These are phyloP conservation scores for Tremella mesenterica DNA, from an alignment of 768 basidiomycete species.

Conservation along the genomic window DNA sequence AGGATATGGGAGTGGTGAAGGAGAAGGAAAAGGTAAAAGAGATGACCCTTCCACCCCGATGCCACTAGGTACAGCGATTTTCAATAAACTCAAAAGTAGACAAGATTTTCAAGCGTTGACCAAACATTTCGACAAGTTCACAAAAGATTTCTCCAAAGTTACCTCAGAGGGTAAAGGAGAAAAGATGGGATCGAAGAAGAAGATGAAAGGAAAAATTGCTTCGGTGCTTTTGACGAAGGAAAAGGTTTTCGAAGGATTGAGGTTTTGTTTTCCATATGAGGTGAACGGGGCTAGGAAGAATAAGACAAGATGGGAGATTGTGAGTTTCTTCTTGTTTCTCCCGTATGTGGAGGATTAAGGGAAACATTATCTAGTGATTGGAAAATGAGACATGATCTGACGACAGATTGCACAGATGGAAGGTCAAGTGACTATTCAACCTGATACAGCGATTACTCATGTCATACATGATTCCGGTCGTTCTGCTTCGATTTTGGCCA, in stretches of 20 bases:
- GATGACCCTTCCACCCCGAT: conserved; percentile 26
- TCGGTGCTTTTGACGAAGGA: conserved; percentile 8
- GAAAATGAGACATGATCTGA: background rate
- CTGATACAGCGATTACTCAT: conserved; percentile 35
- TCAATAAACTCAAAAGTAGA: conserved; percentile 11
- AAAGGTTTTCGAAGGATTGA: conserved; percentile 24
- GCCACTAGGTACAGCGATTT: conserved; percentile 15
- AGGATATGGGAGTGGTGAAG: too few relatives aligned
- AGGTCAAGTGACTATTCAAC: conserved; percentile 22
- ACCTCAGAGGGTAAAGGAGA: background rate
- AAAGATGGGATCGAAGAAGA: background rate
- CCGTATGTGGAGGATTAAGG: too few relatives aligned
- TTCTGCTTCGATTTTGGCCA: conserved; percentile 14
- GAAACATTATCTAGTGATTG: too few relatives aligned
- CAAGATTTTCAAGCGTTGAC: conserved; percentile 21
- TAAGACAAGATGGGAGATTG: conserved; percentile 24
- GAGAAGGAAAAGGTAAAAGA: conserved; percentile 15
- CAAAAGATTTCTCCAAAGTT: conserved; percentile 10
- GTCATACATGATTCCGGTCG: conserved; percentile 23
- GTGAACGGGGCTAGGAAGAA: conserved; percentile 13
- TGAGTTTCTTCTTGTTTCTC: conserved; percentile 7
- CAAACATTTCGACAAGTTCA: conserved; percentile 22
- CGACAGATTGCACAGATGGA: conserved; percentile 23
- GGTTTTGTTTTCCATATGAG: conserved; percentile 29
- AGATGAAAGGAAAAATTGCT: background rate